phyloP scores from a whole-genome alignment of 2,329 filamentous ascomycete species.

The Fusarium denticulatum region DNA sequence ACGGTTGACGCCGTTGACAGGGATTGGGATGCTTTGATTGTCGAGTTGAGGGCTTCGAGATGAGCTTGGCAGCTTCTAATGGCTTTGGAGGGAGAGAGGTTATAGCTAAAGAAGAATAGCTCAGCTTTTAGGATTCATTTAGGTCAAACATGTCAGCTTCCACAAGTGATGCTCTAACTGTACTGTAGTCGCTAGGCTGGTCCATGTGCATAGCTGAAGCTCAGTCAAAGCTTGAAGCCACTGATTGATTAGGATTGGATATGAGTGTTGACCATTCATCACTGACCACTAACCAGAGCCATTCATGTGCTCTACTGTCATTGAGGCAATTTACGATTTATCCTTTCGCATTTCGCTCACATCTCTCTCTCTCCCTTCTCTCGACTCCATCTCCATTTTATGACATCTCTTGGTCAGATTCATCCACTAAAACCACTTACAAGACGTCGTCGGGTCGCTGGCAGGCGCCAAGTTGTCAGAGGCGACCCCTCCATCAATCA shows the following conservation, averaged over 20 bases:
- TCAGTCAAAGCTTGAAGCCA: slow-evolving; percentile 25
- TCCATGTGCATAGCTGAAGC: not conserved
- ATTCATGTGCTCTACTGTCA: not conserved
- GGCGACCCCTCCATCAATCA: slow-evolving; percentile 37
- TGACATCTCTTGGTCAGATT: not conserved
- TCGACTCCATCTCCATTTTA: not conserved
- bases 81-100: not conserved
- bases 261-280: slow-evolving; percentile 1
- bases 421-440: slow-evolving; percentile 4
- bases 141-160: not conserved
- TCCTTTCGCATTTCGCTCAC: not conserved
- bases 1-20: not conserved
- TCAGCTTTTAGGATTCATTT: not conserved
- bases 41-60: slow-evolving; percentile 7
- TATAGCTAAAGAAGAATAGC: not conserved
- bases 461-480: slow-evolving; percentile 24
- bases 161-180: not conserved
- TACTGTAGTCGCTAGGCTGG: not conserved
- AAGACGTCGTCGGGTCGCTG: slow-evolving; percentile 15
- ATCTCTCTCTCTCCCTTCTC: not conserved
- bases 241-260: slow-evolving; percentile 17
- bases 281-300: not conserved
- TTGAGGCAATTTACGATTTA: not conserved
- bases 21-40: not conserved
- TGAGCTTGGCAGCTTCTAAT: slow-evolving; percentile 13